A percentile compares a stretch with the other conserved stretches of the same genome.
Conservation (phyloP, 768 basidiomycete species). For the Termitomyces heimii region DNA sequence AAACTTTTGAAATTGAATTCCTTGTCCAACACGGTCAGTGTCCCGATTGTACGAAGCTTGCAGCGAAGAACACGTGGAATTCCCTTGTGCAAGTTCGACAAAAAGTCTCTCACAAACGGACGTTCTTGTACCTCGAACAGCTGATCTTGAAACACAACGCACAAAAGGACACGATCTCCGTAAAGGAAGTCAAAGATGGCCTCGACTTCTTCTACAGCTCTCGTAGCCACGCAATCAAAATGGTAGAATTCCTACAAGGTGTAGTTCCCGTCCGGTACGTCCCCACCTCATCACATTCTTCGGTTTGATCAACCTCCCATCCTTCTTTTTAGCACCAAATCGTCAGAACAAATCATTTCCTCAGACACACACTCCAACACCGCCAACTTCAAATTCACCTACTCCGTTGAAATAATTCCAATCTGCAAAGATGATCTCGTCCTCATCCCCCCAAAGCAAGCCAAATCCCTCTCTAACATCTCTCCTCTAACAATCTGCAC, state of each 20-base stretch:
- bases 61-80: constrained; percentile 99
- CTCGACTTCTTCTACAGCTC: constrained; percentile 96
- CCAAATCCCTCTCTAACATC: constrained; percentile 83
- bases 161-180: constrained; percentile 91
- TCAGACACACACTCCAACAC: constrained; percentile 89
- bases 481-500: constrained; percentile 81
- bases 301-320: background rate
- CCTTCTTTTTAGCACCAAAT: constrained; percentile 58
- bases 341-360: constrained; percentile 92
- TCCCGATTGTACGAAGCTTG: constrained; percentile 86
- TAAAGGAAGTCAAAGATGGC: constrained; percentile 92
- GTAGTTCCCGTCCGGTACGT: constrained; percentile 84
- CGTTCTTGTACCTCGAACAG: constrained; percentile 96
- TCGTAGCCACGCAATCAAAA: constrained; percentile 89
- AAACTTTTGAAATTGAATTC: constrained; percentile 95
- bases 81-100: constrained; percentile 98
- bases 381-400: constrained; percentile 95
- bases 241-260: constrained; percentile 88
- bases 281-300: background rate
- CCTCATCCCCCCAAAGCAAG: constrained; percentile 79
- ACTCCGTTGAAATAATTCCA: constrained; percentile 94
- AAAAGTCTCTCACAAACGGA: constrained; percentile 97
- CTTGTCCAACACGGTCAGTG: constrained; percentile 95
- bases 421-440: constrained; percentile 98
- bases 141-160: constrained; percentile 94